Evolutionary conservation across 23 red algal species (phyloP).

Genomic region (Gracilaria caudata): DNA sequence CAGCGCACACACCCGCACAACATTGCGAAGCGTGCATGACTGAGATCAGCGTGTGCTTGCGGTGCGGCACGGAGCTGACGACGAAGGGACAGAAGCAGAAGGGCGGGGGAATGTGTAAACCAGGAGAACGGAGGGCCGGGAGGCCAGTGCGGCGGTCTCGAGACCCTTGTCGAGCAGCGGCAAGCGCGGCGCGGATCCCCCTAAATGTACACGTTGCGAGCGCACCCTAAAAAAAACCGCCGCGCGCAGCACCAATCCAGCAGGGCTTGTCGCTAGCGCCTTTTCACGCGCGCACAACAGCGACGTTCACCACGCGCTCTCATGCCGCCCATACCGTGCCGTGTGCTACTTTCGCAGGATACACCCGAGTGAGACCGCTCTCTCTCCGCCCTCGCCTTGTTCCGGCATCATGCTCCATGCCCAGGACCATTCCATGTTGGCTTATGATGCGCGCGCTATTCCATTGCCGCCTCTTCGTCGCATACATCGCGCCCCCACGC

Average conservation of each 20-base stretch:
- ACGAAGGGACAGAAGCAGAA: no score
- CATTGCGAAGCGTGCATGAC: no score
- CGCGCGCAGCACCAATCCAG: no score
- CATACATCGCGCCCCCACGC: constrained; percentile 6
- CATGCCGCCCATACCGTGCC: constrained; percentile 14
- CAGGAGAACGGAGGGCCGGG: no score
- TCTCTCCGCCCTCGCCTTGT: background rate
- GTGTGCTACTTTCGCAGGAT: background rate
- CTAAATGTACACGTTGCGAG: background rate
- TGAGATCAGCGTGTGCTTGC: no score
- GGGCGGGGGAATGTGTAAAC: no score
- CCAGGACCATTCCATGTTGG: constrained; percentile 30
- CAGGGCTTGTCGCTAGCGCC: background rate
- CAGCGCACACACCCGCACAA: no score
- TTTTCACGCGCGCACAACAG: background rate
- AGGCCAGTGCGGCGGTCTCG: no score
- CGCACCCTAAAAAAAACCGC: background rate
- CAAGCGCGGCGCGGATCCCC: constrained; percentile 5
- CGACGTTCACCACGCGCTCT: no score
- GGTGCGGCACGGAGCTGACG: no score
- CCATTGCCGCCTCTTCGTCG: constrained; percentile 7
- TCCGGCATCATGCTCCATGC: background rate
- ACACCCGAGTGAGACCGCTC: background rate
- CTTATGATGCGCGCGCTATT: constrained; percentile 17
- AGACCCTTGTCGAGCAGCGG: background rate